Evolutionary conservation across 495 filamentous ascomycete genomes (phyloP), one percentile per base, ranked within the genome.

Genomic region (Trichoderma parareesei): DNA sequence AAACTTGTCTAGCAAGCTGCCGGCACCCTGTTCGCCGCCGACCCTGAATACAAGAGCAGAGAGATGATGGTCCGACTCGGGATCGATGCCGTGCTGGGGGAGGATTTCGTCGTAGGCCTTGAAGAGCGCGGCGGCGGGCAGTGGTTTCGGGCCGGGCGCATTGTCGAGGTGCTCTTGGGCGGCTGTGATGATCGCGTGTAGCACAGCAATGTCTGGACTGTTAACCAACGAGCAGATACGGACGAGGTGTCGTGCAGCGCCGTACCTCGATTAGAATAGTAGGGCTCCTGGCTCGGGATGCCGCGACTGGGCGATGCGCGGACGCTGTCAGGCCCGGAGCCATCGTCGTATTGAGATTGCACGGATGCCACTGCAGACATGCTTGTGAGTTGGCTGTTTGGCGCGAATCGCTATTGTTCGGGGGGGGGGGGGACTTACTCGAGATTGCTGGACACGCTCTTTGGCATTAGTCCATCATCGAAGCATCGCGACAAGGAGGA

Each of bases 91-190:
- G 80, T 87, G 74, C 71, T 87, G 78, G 5, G 78, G 77, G 55
- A 92, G 79, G 20, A 88, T 79, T 62, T 81, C 77, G 67, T 92
- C 85, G 68, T 92, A 92, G 37, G 89, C 88, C 18, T 80, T 76
- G 74, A 91, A 93, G 37, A 93, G 81, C 33, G 89, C 88, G 71
- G 85, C 83, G 67, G 86, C 90, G n/a, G 89, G 88, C 16, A 84
- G 75, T 38, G 44, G 65, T 38, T 67, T 62, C 13, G 64, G 65
- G 5, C 62, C 57, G 9, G 65, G 61, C 18, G 16, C 35, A 41
- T 20, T 40, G 33, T 61, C 40, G 55, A 65, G 43, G 5, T 40
- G 38, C 11, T 65, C 57, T 35, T 65, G 38, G 11, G 64, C 64
- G 13, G 64, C 55, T 14, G 53, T 49, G 16, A 65, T 59, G 14